Evolutionary conservation across 371 early-diverging fungal species (phyloP).

Genomic region (Syncephalastrum monosporum): DNA sequence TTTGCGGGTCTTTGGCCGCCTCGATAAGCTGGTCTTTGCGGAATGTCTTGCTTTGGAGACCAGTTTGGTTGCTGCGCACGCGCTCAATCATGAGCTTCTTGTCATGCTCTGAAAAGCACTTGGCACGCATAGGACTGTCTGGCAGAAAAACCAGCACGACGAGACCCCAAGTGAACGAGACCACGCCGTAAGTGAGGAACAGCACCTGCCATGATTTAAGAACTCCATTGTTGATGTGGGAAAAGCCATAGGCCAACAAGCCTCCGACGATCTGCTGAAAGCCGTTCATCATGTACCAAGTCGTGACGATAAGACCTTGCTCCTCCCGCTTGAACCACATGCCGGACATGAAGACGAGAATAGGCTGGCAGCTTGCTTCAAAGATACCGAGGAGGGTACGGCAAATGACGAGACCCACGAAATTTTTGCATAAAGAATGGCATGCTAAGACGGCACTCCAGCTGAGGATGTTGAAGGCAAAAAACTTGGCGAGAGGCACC

Average conservation of each 20-base stretch:
- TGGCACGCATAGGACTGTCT: constrained; percentile 29
- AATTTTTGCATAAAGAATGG: constrained; percentile 21
- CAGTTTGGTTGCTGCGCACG: constrained; percentile 23
- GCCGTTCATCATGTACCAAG: constrained; percentile 43
- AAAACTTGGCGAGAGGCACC: constrained; percentile 24
- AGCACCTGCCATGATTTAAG: constrained; percentile 28
- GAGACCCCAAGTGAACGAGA: constrained; percentile 21
- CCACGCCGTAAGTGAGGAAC: constrained; percentile 20
- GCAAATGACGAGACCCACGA: constrained; percentile 15
- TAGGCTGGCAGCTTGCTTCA: constrained; percentile 27
- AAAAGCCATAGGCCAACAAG: constrained; percentile 24
- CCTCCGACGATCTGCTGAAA: constrained; percentile 30
- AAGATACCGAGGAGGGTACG: constrained; percentile 27
- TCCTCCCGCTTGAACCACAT: constrained; percentile 59
- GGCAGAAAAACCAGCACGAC: constrained; percentile 21
- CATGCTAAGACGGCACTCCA: constrained; percentile 21
- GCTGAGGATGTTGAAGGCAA: constrained; percentile 19
- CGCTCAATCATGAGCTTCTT: constrained; percentile 25
- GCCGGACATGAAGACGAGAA: constrained; percentile 17
- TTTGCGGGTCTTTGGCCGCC: constrained; percentile 22
- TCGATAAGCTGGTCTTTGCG: constrained; percentile 24
- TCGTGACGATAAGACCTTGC: constrained; percentile 67
- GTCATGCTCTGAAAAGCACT: constrained; percentile 26
- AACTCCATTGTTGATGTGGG: constrained; percentile 20
- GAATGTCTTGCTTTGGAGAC: constrained; percentile 19